Conservation (phyloP, 768 basidiomycete genomes). For the Cyclocybe cylindracea region DNA sequence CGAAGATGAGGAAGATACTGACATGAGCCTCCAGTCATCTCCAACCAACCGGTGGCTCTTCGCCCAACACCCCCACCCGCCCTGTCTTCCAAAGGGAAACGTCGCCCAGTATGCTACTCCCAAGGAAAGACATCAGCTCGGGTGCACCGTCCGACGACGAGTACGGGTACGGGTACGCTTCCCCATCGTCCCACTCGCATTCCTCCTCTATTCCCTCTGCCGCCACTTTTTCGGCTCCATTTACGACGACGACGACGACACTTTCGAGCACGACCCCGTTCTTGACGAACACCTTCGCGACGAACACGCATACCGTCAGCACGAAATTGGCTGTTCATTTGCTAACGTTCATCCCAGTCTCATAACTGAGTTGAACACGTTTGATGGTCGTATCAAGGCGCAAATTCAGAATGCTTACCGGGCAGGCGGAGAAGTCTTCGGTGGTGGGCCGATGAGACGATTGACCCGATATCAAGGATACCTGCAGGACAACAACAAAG, state of each 20-base stretch:
- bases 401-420: constrained; percentile 51
- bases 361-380: constrained; percentile 54
- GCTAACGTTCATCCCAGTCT: constrained; percentile 56
- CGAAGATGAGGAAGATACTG: too few relatives aligned
- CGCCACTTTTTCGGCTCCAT: too few relatives aligned
- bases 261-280: too few relatives aligned
- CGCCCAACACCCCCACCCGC: constrained; percentile 25
- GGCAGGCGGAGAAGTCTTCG: constrained; percentile 34
- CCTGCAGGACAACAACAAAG: constrained; percentile 6
- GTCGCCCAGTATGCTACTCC: constrained; percentile 41
- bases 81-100: constrained; percentile 42
- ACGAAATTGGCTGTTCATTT: constrained; percentile 43
- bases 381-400: constrained; percentile 53
- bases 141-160: too few relatives aligned
- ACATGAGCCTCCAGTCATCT: constrained; percentile 28
- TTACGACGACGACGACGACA: too few relatives aligned
- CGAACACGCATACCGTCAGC: constrained; percentile 46
- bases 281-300: too few relatives aligned
- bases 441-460: constrained; percentile 28
- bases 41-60: constrained; percentile 18
- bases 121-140: constrained; percentile 6
- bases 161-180: too few relatives aligned
- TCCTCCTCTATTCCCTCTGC: too few relatives aligned
- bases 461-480: constrained; percentile 16
- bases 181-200: too few relatives aligned